A percentile compares a stretch with the other conserved stretches of the same genome.
phyloP scores from a whole-genome alignment of 306 rosid species.

The Gleditsia sinensis region DNA sequence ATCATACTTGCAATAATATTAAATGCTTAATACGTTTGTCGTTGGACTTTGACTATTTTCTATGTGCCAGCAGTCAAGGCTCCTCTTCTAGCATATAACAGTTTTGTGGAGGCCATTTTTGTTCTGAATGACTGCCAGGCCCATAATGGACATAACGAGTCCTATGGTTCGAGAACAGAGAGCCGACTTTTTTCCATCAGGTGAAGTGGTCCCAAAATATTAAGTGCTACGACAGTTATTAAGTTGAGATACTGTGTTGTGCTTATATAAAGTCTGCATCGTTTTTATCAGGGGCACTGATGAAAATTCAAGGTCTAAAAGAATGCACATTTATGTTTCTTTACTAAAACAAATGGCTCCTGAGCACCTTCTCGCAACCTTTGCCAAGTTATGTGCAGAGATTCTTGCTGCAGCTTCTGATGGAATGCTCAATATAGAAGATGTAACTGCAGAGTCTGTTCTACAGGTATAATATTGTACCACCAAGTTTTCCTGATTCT shows the following conservation, averaged over 20 bases:
- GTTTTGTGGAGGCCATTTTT: slow-evolving; percentile 88
- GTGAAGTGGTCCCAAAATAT: slow-evolving; percentile 44
- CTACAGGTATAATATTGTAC: slow-evolving; percentile 61
- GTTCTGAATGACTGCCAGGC: slow-evolving; percentile 78
- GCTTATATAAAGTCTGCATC: slow-evolving; percentile 15
- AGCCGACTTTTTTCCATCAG: slow-evolving; percentile 74
- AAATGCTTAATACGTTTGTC: slow-evolving; percentile 12
- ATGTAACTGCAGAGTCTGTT: slow-evolving; percentile 75
- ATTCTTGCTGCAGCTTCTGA: slow-evolving; percentile 93
- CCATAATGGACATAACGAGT: slow-evolving; percentile 66
- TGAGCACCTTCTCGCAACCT: slow-evolving; percentile 88
- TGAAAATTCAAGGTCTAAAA: slow-evolving; percentile 72
- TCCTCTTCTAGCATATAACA: slow-evolving; percentile 90
- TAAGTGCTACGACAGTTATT: slow-evolving; percentile 23
- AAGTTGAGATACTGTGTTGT: slow-evolving; percentile 4
- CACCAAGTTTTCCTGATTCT: not conserved
- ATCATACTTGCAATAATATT: slow-evolving; percentile 31
- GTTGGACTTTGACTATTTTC: slow-evolving; percentile 28
- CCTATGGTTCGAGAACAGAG: slow-evolving; percentile 57
- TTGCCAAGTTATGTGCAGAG: slow-evolving; percentile 91
- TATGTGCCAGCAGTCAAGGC: slow-evolving; percentile 67
- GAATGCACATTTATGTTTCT: slow-evolving; percentile 88
- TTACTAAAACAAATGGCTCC: slow-evolving; percentile 95
- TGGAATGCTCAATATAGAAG: slow-evolving; percentile 76
- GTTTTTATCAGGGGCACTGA: slow-evolving; percentile 71